Evolutionary conservation across 2,329 filamentous ascomycete genomes (phyloP).

Genomic region (Leptographium procerum): DNA sequence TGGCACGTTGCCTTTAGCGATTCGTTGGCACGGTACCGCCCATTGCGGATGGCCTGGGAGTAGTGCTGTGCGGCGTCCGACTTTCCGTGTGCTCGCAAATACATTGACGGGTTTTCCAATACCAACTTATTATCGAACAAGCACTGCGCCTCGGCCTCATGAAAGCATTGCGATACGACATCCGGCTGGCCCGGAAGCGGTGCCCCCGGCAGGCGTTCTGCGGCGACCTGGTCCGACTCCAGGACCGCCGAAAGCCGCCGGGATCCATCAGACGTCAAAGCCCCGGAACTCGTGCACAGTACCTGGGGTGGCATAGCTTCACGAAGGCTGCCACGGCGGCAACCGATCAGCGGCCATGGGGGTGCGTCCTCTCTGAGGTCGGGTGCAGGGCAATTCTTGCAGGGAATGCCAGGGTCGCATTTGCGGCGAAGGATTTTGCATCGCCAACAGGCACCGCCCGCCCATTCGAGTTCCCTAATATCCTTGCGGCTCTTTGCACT

Average conservation of each 20-base stretch:
- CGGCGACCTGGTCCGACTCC: constrained; percentile 6
- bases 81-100: constrained; percentile 15
- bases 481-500: constrained; percentile 18
- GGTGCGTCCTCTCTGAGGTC: constrained; percentile 20
- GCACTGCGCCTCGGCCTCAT: constrained; percentile 17
- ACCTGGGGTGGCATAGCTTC: constrained; percentile 16
- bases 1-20: constrained; percentile 13
- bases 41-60: constrained; percentile 16
- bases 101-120: constrained; percentile 15
- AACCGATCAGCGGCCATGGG: constrained; percentile 20
- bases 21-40: constrained; percentile 16
- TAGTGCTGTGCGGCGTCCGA: constrained; percentile 12
- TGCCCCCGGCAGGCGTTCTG: not conserved
- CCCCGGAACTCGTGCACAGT: constrained; percentile 15
- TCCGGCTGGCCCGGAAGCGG: constrained; percentile 7
- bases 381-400: constrained; percentile 19
- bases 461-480: constrained; percentile 18
- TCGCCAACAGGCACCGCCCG: constrained; percentile 20
- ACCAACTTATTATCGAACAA: constrained; percentile 20
- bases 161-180: constrained; percentile 13
- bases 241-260: constrained; percentile 7
- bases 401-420: constrained; percentile 18
- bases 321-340: constrained; percentile 18
- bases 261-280: constrained; percentile 1
- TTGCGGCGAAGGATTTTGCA: constrained; percentile 19